Base-by-base conservation (phyloP, 2,329 filamentous ascomycete genomes). In the Dothistroma pini region DNA sequence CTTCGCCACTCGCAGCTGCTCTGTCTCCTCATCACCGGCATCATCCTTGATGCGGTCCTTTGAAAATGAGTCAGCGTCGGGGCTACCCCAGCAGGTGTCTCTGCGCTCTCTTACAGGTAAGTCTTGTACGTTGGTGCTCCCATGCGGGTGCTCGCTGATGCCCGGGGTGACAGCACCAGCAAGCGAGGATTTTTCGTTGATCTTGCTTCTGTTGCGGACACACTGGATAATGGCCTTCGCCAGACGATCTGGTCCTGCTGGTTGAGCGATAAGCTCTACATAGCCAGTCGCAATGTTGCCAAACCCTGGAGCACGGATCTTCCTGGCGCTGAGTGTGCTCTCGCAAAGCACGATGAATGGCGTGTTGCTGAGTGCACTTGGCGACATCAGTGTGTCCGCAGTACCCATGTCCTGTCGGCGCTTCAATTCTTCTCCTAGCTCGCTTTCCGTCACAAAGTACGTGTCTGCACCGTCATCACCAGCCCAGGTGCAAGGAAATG, bases 321-420 rank as follows among this genome's bases (percentile, higher is more conserved):
- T 61, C 6, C 69, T 57, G 19, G 64, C 66, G 12, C 68, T 70
- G 6, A 70, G 57, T 8, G 66, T 64, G 56, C 64, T 70, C 25
- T 68, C 63, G 52, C 69, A 71, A 25, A 71, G 49, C 4, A 71
- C 63, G 16, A 71, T 63, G 41, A 68, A 59, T 7, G 69, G 68
- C 47, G 61, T 69, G 49, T 64, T 65, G 56, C 63, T 62, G 47
- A 64, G 25, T 4, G 61, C 62, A 38, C 59, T 62, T 16, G 64
- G 61, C 12, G 64, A 63, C 63, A 64, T 62, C 1, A 56, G 44
- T 21, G 54, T 59, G 38, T 64, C 61, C 16, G 57, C 58, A 50
- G 44, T 55, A 11, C 57, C 59, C 21, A 60, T 54, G 21, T 65
- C 63, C 49, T 54, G 53, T 16, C 63, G 56, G 25, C 60, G 60